Conservation (phyloP, 495 filamentous ascomycete genomes). For the Neurospora sp. region DNA sequence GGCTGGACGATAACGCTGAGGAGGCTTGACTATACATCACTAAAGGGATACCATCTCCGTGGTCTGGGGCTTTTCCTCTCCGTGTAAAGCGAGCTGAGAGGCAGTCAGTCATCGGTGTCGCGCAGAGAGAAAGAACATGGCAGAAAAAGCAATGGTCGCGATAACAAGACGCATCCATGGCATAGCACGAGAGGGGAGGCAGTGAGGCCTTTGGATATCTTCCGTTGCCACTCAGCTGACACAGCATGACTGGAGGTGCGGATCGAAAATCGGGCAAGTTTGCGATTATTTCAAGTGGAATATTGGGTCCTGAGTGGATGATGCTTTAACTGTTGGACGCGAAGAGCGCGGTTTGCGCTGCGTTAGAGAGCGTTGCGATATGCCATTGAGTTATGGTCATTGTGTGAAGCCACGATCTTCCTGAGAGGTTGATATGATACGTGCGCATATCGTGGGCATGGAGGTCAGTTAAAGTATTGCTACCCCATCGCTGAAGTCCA, state of each 20-base stretch:
- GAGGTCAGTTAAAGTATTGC: background rate
- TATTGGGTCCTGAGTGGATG: background rate
- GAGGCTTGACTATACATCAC: background rate
- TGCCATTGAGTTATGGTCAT: background rate
- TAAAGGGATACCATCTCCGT: background rate
- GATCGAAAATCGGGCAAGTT: too few relatives aligned
- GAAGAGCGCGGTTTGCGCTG: background rate
- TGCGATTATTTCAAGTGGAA: background rate
- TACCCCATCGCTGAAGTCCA: background rate
- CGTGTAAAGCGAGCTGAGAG: background rate
- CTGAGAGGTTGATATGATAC: background rate
- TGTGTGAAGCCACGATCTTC: background rate
- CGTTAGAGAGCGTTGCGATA: background rate
- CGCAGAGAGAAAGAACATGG: background rate
- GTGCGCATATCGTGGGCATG: background rate
- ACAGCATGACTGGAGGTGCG: too few relatives aligned
- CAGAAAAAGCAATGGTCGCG: background rate
- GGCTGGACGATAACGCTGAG: background rate
- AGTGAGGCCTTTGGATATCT: background rate
- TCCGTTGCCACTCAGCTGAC: too few relatives aligned
- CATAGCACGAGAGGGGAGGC: background rate
- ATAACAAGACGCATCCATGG: background rate
- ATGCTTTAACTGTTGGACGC: background rate
- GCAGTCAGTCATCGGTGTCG: background rate
- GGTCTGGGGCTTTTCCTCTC: background rate